A percentile compares a stretch with the other conserved stretches of the same genome.
These are phyloP conservation scores for Yueomyces sp. DNA, from an alignment of 1,139 yeast genomes.

Conservation along the genomic window DNA sequence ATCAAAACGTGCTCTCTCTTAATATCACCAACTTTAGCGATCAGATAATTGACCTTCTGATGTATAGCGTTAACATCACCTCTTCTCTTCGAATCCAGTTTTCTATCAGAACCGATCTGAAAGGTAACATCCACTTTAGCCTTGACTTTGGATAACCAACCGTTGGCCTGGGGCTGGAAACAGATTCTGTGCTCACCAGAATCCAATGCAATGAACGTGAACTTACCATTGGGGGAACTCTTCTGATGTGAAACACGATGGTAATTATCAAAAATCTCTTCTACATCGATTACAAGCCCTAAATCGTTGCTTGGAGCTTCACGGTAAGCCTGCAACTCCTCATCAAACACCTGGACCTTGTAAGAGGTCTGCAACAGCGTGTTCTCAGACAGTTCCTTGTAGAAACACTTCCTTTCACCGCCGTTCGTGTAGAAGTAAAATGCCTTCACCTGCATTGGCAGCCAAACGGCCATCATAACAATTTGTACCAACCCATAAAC, in stretches of 20 bases:
- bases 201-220: conserved; percentile 56
- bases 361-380: conserved; percentile 49
- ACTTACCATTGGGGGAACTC: conserved; percentile 46
- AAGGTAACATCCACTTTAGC: conserved; percentile 36
- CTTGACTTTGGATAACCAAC: conserved; percentile 41
- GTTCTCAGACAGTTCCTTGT: conserved; percentile 48
- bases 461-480: conserved; percentile 8
- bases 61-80: conserved; percentile 38
- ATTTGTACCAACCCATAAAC: conserved; percentile 1
- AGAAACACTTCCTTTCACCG: conserved; percentile 51
- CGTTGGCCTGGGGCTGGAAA: conserved; percentile 49
- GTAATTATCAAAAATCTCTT: conserved; percentile 50
- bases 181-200: conserved; percentile 67
- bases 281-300: conserved; percentile 41
- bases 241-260: conserved; percentile 60
- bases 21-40: conserved; percentile 42
- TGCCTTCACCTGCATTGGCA: conserved; percentile 20
- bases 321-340: conserved; percentile 28
- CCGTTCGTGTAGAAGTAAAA: conserved; percentile 42
- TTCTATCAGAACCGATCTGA: conserved; percentile 38
- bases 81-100: conserved; percentile 40
- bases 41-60: conserved; percentile 39
- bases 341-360: conserved; percentile 44
- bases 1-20: conserved; percentile 54
- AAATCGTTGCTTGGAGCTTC: conserved; percentile 31